Percentiles rank a stretch among this genome's conserved stretches.
Evolutionary conservation across 2,329 filamentous ascomycete genomes (phyloP).

Genomic region (Stagonosporopsis cucurbitacearum): DNA sequence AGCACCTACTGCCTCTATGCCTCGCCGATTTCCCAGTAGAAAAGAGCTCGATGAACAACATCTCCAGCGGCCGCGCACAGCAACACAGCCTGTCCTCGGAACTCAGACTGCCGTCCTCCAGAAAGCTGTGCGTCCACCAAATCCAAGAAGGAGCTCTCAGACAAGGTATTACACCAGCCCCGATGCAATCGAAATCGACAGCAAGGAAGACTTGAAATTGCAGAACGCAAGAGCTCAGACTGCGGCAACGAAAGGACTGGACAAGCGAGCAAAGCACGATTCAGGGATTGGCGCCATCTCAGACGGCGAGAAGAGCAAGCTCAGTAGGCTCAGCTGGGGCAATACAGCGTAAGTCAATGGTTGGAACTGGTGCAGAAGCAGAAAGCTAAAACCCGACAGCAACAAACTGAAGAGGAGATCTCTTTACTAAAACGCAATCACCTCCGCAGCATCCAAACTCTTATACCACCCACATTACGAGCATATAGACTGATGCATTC

Average conservation of each 20-base stretch:
- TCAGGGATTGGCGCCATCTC: slow-evolving; percentile 5
- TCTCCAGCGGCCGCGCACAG: slow-evolving; percentile 10
- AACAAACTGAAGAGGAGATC: slow-evolving; percentile 13
- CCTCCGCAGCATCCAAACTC: not conserved
- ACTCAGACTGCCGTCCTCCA: not conserved
- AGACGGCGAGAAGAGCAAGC: slow-evolving; percentile 8
- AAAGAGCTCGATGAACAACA: slow-evolving; percentile 11
- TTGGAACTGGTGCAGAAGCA: no score
- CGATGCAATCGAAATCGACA: not conserved
- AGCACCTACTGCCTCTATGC: slow-evolving; percentile 8
- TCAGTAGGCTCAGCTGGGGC: slow-evolving; percentile 13
- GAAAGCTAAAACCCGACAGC: not conserved
- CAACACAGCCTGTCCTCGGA: not conserved
- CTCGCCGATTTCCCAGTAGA: slow-evolving; percentile 5
- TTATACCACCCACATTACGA: not conserved
- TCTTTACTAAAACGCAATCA: not conserved
- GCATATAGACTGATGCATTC: not conserved
- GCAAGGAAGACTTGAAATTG: slow-evolving; percentile 7
- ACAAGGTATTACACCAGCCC: slow-evolving; percentile 27
- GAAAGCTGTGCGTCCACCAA: not conserved
- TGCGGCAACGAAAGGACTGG: not conserved
- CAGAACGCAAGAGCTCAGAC: not conserved
- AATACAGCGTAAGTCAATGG: slow-evolving; percentile 8
- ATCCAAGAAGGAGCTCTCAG: slow-evolving; percentile 12
- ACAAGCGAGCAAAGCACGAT: slow-evolving; percentile 9